These are phyloP conservation scores for Pseudodiploospora longispora DNA, from an alignment of 2,329 filamentous ascomycete species.

Conservation along the genomic window DNA sequence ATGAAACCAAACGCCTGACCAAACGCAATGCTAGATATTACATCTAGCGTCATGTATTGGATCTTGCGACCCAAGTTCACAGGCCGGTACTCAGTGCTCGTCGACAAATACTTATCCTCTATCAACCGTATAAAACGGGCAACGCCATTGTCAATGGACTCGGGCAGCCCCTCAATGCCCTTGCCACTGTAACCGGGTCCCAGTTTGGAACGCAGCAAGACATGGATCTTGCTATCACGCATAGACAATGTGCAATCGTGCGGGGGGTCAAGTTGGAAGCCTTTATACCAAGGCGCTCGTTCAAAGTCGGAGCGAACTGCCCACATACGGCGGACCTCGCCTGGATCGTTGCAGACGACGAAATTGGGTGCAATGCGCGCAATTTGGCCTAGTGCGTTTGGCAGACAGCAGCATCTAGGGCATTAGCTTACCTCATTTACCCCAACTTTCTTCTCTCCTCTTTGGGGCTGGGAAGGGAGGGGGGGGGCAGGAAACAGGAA, in stretches of 20 bases:
- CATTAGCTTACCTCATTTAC: too few relatives aligned
- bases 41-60: conserved; percentile 48
- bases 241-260: conserved; percentile 43
- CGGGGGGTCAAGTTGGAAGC: conserved; percentile 40
- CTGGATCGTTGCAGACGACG: conserved; percentile 37
- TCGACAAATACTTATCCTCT: conserved; percentile 1
- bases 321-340: conserved; percentile 33
- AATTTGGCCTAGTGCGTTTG: conserved; percentile 17
- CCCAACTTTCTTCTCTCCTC: neutral
- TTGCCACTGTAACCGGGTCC: conserved; percentile 17
- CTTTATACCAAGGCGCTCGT: conserved; percentile 35
- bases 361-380: conserved; percentile 32
- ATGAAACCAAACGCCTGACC: conserved; percentile 43
- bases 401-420: neutral
- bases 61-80: conserved; percentile 32
- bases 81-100: conserved; percentile 3
- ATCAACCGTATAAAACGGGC: too few relatives aligned
- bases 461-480: neutral
- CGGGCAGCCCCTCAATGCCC: conserved; percentile 20
- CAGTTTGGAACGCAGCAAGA: conserved; percentile 24
- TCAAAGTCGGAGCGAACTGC: conserved; percentile 29
- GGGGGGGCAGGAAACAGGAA: neutral
- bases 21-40: conserved; percentile 46
- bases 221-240: conserved; percentile 34
- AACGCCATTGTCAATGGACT: conserved; percentile 10